phyloP scores from a whole-genome alignment of 2,329 filamentous ascomycete species.

The Beauveria rudraprayagi region DNA sequence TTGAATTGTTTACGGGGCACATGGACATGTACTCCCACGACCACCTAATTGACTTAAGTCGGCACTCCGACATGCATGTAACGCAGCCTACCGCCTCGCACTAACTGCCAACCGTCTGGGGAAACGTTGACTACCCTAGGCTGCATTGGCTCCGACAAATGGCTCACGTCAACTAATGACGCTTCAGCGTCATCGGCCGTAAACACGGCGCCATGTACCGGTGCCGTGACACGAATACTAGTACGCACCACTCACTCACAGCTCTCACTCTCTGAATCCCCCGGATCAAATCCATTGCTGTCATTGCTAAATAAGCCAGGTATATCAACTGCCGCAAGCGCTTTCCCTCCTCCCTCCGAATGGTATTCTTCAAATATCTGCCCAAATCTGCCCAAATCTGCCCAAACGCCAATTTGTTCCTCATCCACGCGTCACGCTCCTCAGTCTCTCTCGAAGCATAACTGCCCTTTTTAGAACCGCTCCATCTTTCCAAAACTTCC shows the following conservation, averaged over 20 bases:
- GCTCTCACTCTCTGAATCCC: too few species aligned
- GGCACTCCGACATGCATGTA: not conserved
- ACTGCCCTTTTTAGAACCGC: not conserved
- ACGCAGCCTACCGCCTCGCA: not conserved
- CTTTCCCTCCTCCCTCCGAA: not conserved
- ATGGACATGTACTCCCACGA: too few species aligned
- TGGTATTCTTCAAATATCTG: not conserved
- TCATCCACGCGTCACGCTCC: not conserved
- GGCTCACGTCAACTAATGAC: not conserved
- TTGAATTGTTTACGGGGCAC: too few species aligned
- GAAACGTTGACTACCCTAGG: conserved; percentile 11
- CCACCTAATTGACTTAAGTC: not conserved
- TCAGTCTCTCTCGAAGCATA: not conserved
- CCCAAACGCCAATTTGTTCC: conserved; percentile 2
- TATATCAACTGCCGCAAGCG: not conserved
- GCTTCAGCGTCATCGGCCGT: not conserved
- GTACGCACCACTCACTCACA: too few species aligned
- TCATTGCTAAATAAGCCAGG: not conserved
- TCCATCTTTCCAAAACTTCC: not conserved
- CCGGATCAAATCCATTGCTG: not conserved
- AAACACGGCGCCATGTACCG: too few species aligned
- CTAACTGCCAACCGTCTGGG: not conserved
- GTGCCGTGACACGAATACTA: too few species aligned
- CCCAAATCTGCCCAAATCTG: too few species aligned
- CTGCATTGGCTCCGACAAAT: conserved; percentile 11